A percentile compares a stretch with the other conserved stretches of the same genome.
Conservation (phyloP, 768 basidiomycete genomes). For the Hericium erinaceus region DNA sequence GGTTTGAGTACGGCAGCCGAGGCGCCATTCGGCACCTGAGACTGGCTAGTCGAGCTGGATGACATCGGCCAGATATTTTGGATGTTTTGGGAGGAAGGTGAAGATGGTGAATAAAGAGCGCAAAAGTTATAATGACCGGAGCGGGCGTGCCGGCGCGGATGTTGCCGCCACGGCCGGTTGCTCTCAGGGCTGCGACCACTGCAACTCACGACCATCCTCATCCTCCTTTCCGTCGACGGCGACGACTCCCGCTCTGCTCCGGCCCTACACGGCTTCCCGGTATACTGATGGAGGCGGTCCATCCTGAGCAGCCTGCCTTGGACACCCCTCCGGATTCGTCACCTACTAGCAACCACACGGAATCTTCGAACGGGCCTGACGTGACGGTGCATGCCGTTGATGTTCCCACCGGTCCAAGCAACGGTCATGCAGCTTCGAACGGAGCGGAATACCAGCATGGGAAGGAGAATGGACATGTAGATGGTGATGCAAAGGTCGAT, state of each 20-base stretch:
- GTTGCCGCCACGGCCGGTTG: too few species aligned
- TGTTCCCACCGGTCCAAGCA: too few species aligned
- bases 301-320: constrained; percentile 14
- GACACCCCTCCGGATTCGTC: constrained; percentile 20
- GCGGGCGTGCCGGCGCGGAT: neutral
- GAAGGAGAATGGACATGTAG: neutral
- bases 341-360: constrained; percentile 12
- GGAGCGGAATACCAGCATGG: neutral
- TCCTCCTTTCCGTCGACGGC: constrained; percentile 2
- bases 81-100: neutral
- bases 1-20: constrained; percentile 71
- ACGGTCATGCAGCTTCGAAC: too few species aligned
- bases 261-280: constrained; percentile 1
- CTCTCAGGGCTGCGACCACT: too few species aligned
- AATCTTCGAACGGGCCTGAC: neutral
- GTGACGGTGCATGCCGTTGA: neutral
- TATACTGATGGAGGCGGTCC: constrained; percentile 15
- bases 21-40: constrained; percentile 41
- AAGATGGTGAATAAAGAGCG: neutral
- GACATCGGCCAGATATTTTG: neutral
- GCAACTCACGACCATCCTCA: too few species aligned
- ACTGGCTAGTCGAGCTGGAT: neutral
- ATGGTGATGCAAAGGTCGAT: neutral
- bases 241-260: constrained; percentile 1
- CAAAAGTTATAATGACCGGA: neutral